Percentiles rank a stretch among this genome's conserved stretches.
Evolutionary conservation across 352 stramenopile genomes (phyloP).

Genomic region (Phytophthora quininea): DNA sequence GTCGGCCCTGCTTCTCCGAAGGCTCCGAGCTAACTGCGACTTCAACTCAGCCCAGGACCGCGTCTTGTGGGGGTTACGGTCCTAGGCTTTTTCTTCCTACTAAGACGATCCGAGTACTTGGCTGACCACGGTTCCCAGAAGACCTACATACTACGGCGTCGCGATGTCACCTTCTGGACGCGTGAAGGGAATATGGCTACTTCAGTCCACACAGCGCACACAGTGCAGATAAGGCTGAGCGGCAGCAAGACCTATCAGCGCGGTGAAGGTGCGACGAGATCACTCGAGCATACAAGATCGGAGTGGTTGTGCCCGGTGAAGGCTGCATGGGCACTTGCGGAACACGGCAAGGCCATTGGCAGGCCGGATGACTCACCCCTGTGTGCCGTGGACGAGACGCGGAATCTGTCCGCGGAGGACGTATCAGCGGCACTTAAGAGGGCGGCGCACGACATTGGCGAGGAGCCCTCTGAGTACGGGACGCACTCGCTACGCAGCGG

Average conservation of each 20-base stretch:
- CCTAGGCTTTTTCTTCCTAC: neutral
- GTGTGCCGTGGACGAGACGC: neutral
- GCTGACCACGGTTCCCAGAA: neutral
- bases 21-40: neutral
- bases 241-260: neutral
- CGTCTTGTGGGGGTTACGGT: neutral
- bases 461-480: neutral
- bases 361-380: neutral
- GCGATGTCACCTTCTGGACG: neutral
- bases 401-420: neutral
- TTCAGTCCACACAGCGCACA: neutral
- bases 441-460: neutral
- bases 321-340: neutral
- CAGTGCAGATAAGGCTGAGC: too few species aligned
- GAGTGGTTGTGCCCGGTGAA: neutral
- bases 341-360: neutral
- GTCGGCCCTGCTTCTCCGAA: neutral
- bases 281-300: neutral
- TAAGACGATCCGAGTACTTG: neutral
- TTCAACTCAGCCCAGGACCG: neutral
- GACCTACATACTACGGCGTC: neutral
- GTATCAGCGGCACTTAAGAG: slow-evolving; percentile 10
- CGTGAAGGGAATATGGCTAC: too few species aligned
- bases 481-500: slow-evolving; percentile 21
- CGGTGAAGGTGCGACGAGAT: neutral